A percentile compares a stretch with the other conserved stretches of the same genome.
Evolutionary conservation across 225 moss, liverwort and hornwort genomes (phyloP).

Genomic region (Asterella californica): DNA sequence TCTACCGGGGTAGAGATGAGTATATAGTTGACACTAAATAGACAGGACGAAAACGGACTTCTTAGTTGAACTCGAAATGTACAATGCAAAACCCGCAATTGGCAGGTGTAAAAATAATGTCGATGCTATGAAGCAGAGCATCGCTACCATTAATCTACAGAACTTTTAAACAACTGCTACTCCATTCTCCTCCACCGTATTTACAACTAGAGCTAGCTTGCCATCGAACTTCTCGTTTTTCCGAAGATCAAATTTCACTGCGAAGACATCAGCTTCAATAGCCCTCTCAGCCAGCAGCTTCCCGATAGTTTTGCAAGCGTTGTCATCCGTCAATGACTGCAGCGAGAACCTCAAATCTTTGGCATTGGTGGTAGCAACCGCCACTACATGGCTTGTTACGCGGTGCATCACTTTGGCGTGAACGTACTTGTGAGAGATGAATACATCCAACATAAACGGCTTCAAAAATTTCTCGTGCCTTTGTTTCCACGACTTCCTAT

Average conservation of each 20-base stretch:
- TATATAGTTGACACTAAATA: too few relatives aligned
- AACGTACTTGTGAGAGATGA: constrained; percentile 84
- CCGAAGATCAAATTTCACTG: constrained; percentile 79
- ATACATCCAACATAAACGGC: constrained; percentile 90
- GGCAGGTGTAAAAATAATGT: too few relatives aligned
- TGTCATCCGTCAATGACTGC: constrained; percentile 66
- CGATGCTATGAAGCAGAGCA: background rate
- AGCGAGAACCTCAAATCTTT: constrained; percentile 73
- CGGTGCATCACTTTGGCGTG: constrained; percentile 96
- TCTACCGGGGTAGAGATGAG: too few relatives aligned
- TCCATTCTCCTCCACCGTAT: constrained; percentile 73
- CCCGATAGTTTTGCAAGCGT: constrained; percentile 75
- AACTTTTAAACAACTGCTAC: constrained; percentile 58
- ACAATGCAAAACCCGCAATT: too few relatives aligned
- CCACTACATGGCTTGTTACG: constrained; percentile 75
- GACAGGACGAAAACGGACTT: too few relatives aligned
- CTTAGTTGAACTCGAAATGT: too few relatives aligned
- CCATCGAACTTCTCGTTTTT: constrained; percentile 89
- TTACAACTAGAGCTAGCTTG: constrained; percentile 75
- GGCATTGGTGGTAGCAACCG: constrained; percentile 85
- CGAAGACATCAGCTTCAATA: constrained; percentile 86
- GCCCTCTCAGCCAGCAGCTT: constrained; percentile 84
- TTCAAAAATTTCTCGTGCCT: constrained; percentile 88
- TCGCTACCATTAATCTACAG: background rate
- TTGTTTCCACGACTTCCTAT: constrained; percentile 90